Base-by-base conservation (phyloP, 176 grass and related monocot genomes). In the Otatea glauca region DNA sequence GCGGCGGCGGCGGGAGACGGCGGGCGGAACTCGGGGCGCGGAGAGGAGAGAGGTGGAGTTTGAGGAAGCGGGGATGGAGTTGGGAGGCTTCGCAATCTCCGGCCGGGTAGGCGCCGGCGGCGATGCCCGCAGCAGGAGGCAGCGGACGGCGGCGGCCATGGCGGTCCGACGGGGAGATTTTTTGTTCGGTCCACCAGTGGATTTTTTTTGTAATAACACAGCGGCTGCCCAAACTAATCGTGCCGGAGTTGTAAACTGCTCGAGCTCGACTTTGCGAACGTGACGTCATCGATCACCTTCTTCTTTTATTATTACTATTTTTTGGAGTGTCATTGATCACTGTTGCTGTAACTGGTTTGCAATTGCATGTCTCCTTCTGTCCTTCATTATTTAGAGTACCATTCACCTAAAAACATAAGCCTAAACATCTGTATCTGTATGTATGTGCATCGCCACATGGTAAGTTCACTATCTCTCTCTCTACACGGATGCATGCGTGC, bases 131-230 rank as follows among this genome's bases (percentile, higher is more conserved):
- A 73, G 37, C 2, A 65, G 23, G 72, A 85, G 54, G 56, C 82
- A 82, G 9, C 85, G 81, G 38, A 63, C 80, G 69, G 51, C 37
- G 34, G 78, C 53, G n/a, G 68, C n/a, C 80, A 83, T 88, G 71
- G 4, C 62, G 38, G 39, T 38, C 38, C 2, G 20, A 24, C 25
- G 41, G 42, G 6, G 38, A 45, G 38, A 62, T 71, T 53, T 70
- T 72, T 79, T 79, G 84, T 35, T 32, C 16, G 9, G 75, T 29
- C 84, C 66, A 61, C 43, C 84, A 14, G 74, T 49, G 65, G 10
- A 70, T 29, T 29, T 29, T 29, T 29, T 29, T 29, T 69, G 12
- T 5, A 17, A 51, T 51, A 21, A 2, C 48, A 35, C 25, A 5
- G 23, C 60, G 4, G 4, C 4, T 7, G 3, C 13, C 13, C 4